Percentiles rank a stretch among this genome's conserved stretches.
Evolutionary conservation across 2,329 filamentous ascomycete species (phyloP).

Genomic region (Botrytis cinerea): DNA sequence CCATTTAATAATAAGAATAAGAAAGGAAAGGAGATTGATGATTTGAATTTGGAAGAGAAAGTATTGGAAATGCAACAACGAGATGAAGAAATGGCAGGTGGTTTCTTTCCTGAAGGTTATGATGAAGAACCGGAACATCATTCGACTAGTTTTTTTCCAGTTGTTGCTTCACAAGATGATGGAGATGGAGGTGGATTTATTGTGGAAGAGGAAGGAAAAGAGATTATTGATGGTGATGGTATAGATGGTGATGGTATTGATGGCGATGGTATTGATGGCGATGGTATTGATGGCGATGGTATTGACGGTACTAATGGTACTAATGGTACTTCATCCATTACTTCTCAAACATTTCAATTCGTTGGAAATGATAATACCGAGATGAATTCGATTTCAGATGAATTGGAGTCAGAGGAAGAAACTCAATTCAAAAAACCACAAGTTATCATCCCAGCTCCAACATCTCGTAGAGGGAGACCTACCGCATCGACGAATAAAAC

Average conservation of each 20-base stretch:
- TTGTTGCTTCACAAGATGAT: slow-evolving; percentile 34
- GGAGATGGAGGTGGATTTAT: slow-evolving; percentile 38
- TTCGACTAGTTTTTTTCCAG: slow-evolving; percentile 39
- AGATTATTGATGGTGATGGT: slow-evolving; percentile 27
- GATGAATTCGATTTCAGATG: slow-evolving; percentile 3
- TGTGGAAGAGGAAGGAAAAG: slow-evolving; percentile 34
- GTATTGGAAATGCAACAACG: slow-evolving; percentile 40
- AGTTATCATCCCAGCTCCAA: slow-evolving; percentile 15
- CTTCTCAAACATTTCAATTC: slow-evolving; percentile 31
- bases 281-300: slow-evolving; percentile 31
- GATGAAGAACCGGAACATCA: slow-evolving; percentile 46
- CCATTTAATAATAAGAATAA: slow-evolving; percentile 51
- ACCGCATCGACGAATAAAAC: slow-evolving; percentile 27
- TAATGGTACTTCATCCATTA: background rate
- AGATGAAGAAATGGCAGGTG: slow-evolving; percentile 59
- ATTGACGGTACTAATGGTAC: background rate
- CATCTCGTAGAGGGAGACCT: slow-evolving; percentile 31
- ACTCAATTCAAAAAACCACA: slow-evolving; percentile 26
- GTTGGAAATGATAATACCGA: slow-evolving; percentile 30
- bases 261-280: slow-evolving; percentile 27
- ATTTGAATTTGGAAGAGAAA: slow-evolving; percentile 35
- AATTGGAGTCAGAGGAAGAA: slow-evolving; percentile 25
- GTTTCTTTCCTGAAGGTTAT: slow-evolving; percentile 60
- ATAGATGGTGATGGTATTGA: slow-evolving; percentile 26
- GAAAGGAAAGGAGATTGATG: slow-evolving; percentile 33